Percentiles rank a stretch among this genome's conserved stretches.
Conservation (phyloP, 164 flowering plant genomes). For the Saururus chinensis region DNA sequence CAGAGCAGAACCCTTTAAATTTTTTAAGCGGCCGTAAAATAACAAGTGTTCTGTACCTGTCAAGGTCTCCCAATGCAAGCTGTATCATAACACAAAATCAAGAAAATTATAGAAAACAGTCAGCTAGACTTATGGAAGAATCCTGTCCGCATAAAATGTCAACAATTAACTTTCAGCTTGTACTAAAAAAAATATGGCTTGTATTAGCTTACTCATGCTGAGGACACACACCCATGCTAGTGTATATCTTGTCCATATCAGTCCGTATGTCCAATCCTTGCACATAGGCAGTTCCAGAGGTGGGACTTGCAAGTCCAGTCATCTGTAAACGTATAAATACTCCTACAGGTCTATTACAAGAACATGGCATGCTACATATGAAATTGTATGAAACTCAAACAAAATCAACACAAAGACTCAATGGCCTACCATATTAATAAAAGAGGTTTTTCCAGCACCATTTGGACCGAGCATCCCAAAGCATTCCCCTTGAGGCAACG, state of each 20-base stretch:
- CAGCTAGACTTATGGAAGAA: neutral
- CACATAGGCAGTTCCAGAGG: conserved; percentile 66
- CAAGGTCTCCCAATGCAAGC: conserved; percentile 82
- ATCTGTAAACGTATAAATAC: conserved; percentile 32
- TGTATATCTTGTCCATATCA: conserved; percentile 71
- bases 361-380: too few relatives aligned
- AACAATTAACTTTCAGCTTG: neutral
- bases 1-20: conserved; percentile 64
- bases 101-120: neutral
- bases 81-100: conserved; percentile 15
- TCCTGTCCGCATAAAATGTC: neutral
- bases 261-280: conserved; percentile 59
- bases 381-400: neutral
- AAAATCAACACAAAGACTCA: too few relatives aligned
- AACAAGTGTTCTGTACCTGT: conserved; percentile 19
- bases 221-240: conserved; percentile 99
- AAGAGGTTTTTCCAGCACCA: conserved; percentile 97
- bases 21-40: conserved; percentile 42
- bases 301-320: conserved; percentile 89
- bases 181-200: neutral
- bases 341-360: neutral
- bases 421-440: conserved; percentile 76
- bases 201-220: conserved; percentile 73
- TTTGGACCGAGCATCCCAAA: conserved; percentile 99
- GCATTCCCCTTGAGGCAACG: conserved; percentile 84